phyloP scores from a whole-genome alignment of 257 asterid genomes.

The Datura wrightii region DNA sequence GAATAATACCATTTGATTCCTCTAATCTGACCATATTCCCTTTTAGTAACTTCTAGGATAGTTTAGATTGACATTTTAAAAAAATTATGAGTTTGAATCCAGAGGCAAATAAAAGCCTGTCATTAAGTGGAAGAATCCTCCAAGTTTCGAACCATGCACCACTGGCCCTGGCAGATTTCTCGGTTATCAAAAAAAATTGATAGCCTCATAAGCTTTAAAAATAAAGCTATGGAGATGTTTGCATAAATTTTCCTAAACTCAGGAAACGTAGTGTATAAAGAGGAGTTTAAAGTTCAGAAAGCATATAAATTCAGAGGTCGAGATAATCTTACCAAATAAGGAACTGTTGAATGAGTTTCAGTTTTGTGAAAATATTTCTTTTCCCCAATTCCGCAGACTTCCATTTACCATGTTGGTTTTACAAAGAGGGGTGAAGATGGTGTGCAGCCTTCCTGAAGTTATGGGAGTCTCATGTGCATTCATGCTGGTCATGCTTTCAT shows the following conservation, averaged over 20 bases:
- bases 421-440: conserved; percentile 86
- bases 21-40: background rate
- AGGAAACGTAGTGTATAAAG: background rate
- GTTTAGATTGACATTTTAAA: background rate
- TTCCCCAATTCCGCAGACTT: conserved; percentile 54
- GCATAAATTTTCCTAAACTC: background rate
- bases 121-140: background rate
- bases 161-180: background rate
- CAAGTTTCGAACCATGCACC: background rate
- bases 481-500: conserved; percentile 82
- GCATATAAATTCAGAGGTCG: background rate
- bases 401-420: conserved; percentile 97
- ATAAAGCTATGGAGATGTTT: background rate
- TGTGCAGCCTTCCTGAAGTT: conserved; percentile 86
- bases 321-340: background rate
- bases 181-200: background rate
- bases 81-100: background rate
- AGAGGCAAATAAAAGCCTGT: background rate
- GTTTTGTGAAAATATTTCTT: conserved; percentile 5
- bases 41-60: background rate
- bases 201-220: background rate
- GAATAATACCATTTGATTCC: background rate
- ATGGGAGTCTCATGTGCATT: conserved; percentile 69
- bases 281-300: background rate
- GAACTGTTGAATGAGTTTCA: background rate